phyloP scores from a whole-genome alignment of 768 basidiomycete genomes.

The Phlebiopsis flavidoalba region DNA sequence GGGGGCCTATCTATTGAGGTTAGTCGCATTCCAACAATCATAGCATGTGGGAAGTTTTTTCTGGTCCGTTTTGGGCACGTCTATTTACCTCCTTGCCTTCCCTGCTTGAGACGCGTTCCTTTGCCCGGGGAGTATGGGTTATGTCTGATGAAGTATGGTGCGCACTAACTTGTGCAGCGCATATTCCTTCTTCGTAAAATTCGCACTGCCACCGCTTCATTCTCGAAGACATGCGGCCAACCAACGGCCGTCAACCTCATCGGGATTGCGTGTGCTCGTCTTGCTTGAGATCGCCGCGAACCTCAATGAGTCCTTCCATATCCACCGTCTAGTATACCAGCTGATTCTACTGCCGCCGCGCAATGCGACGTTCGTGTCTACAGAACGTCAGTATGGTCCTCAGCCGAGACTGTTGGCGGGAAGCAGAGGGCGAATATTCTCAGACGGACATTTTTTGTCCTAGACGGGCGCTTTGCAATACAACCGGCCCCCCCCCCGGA shows the following conservation, averaged over 20 bases:
- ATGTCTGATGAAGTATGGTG: not conserved
- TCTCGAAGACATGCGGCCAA: slow-evolving; percentile 98
- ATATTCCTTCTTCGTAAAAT: slow-evolving; percentile 94
- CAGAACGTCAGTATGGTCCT: slow-evolving; percentile 89
- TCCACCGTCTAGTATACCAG: slow-evolving; percentile 75
- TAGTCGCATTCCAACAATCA: slow-evolving; percentile 19
- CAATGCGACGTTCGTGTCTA: slow-evolving; percentile 99
- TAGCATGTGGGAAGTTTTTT: no score
- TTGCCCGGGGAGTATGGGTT: not conserved
- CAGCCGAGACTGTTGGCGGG: slow-evolving; percentile 95
- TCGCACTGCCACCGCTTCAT: slow-evolving; percentile 93
- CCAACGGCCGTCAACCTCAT: slow-evolving; percentile 96
- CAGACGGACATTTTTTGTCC: slow-evolving; percentile 86
- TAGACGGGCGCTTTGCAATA: slow-evolving; percentile 90
- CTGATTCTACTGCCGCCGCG: slow-evolving; percentile 98
- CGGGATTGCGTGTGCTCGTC: slow-evolving; percentile 88
- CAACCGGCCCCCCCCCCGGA: slow-evolving; percentile 91
- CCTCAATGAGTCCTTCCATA: slow-evolving; percentile 59
- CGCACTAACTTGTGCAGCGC: slow-evolving; percentile 51
- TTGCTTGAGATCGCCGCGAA: slow-evolving; percentile 88
- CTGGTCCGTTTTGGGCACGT: not conserved
- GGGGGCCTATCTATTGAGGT: slow-evolving; percentile 98
- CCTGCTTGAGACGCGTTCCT: not conserved
- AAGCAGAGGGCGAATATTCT: slow-evolving; percentile 87
- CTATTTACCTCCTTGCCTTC: not conserved